phyloP scores from a whole-genome alignment of 2,329 filamentous ascomycete species.

The Beauveria scarabaeidicola region DNA sequence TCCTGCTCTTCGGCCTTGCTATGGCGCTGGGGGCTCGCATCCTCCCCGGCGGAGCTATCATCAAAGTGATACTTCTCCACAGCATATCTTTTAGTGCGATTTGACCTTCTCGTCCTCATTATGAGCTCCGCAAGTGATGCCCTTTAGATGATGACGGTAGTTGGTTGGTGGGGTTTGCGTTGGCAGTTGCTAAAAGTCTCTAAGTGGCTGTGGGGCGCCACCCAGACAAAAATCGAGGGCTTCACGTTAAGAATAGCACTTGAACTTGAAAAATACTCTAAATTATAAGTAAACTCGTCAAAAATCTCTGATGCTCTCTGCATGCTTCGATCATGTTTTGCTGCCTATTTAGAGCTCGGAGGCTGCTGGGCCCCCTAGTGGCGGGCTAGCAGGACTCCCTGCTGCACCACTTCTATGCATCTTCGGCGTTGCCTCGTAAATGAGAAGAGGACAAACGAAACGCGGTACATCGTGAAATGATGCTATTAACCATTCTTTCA shows the following conservation, averaged over 20 bases:
- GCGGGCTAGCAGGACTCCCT: neutral
- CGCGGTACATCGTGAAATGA: neutral
- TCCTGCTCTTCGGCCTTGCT: conserved; percentile 21
- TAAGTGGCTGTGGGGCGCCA: conserved; percentile 3
- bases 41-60: conserved; percentile 23
- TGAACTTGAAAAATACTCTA: neutral
- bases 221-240: neutral
- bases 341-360: neutral
- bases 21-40: conserved; percentile 15
- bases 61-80: conserved; percentile 29
- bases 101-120: conserved; percentile 31
- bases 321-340: neutral
- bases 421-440: neutral
- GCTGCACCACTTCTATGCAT: neutral
- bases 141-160: neutral
- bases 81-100: conserved; percentile 27
- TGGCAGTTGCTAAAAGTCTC: neutral
- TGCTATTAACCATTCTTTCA: neutral
- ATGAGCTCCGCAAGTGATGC: neutral
- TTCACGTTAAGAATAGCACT: neutral
- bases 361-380: neutral
- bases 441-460: neutral
- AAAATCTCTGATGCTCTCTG: neutral
- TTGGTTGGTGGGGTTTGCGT: neutral
- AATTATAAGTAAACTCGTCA: neutral